Conservation (phyloP, 257 asterid species). For the Leonotis leonurus region DNA sequence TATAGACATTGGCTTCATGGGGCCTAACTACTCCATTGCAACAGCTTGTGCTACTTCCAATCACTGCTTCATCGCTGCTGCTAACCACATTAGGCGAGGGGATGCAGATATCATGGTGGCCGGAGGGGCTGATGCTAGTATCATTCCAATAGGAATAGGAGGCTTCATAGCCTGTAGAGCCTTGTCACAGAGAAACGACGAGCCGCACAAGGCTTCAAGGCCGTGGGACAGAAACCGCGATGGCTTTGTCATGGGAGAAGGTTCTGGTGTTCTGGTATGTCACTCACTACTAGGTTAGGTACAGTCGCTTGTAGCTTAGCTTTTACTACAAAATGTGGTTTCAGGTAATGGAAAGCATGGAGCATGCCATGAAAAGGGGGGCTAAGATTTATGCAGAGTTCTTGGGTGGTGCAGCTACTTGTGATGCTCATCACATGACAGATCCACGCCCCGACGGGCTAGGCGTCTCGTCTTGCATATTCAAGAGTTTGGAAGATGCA, state of each 20-base stretch:
- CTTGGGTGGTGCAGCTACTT: background rate
- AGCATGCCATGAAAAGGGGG: background rate
- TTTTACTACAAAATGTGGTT: no score
- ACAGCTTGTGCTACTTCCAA: constrained; percentile 2
- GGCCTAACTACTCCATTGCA: background rate
- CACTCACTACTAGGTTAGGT: background rate
- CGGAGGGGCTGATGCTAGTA: background rate
- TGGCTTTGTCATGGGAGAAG: background rate
- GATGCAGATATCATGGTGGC: background rate
- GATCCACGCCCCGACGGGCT: background rate
- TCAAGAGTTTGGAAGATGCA: constrained; percentile 6
- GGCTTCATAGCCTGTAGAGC: background rate
- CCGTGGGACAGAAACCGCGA: background rate
- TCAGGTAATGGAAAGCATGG: background rate
- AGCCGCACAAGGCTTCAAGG: background rate
- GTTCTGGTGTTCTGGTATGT: background rate
- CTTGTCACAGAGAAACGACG: background rate
- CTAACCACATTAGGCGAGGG: background rate
- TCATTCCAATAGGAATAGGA: background rate
- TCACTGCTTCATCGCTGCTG: background rate
- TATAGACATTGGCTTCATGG: background rate
- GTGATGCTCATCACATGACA: background rate
- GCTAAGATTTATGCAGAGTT: background rate
- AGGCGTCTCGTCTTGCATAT: background rate
- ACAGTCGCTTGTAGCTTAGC: no score